Evolutionary conservation across 352 stramenopile genomes (phyloP).

Genomic region (Globisporangium heterothallicum): DNA sequence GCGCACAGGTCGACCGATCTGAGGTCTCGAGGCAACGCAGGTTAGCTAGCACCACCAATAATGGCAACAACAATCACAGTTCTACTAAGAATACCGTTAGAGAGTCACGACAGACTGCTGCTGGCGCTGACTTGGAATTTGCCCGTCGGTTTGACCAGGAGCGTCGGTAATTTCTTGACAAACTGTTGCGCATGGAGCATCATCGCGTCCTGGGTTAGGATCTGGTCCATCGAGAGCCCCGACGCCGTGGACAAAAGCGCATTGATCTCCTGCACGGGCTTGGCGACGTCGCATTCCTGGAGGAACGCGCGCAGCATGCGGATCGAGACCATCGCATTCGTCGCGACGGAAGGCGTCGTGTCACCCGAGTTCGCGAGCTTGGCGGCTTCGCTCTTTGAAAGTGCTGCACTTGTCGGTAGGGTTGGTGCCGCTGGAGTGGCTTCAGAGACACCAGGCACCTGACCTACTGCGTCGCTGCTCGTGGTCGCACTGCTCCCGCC

Average conservation of each 20-base stretch:
- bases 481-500: neutral
- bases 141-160: constrained; percentile 43
- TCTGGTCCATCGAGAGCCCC: constrained; percentile 36
- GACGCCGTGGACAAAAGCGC: constrained; percentile 25
- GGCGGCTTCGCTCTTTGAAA: neutral
- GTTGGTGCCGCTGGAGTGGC: too few relatives aligned
- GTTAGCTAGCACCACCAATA: too few relatives aligned
- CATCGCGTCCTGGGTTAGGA: constrained; percentile 57
- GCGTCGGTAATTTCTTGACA: constrained; percentile 29
- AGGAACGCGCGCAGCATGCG: constrained; percentile 33
- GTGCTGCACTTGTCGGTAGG: too few relatives aligned
- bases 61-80: too few relatives aligned
- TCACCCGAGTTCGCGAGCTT: neutral
- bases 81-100: too few relatives aligned
- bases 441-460: too few relatives aligned
- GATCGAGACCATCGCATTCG: constrained; percentile 40
- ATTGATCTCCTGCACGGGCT: constrained; percentile 51
- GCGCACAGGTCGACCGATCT: constrained; percentile 4
- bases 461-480: neutral
- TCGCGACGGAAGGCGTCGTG: neutral
- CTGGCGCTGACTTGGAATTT: constrained; percentile 19
- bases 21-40: neutral
- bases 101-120: too few relatives aligned
- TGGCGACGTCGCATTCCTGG: constrained; percentile 38
- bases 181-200: constrained; percentile 41